These are phyloP conservation scores for Fusarium acutatum DNA, from an alignment of 2,329 filamentous ascomycete species.

Conservation along the genomic window DNA sequence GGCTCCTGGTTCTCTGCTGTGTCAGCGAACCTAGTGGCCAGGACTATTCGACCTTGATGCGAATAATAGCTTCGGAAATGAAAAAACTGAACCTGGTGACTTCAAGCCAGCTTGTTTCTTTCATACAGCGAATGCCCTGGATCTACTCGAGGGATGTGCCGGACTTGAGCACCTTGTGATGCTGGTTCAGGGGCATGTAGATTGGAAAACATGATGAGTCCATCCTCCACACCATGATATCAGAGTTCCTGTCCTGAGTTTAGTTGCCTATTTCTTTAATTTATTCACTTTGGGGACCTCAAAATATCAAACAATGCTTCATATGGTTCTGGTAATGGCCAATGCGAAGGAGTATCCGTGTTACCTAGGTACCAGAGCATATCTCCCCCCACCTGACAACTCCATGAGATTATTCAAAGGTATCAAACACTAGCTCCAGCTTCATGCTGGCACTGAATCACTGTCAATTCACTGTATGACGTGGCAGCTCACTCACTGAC, in stretches of 20 bases:
- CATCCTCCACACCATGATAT: not conserved
- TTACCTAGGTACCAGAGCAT: not conserved
- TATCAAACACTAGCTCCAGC: too few relatives aligned
- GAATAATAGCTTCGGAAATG: not conserved
- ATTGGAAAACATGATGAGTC: too few relatives aligned
- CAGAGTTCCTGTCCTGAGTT: too few relatives aligned
- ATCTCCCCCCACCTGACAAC: too few relatives aligned
- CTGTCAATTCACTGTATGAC: not conserved
- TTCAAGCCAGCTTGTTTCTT: not conserved
- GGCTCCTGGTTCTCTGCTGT: conserved; percentile 9
- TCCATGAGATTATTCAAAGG: too few relatives aligned
- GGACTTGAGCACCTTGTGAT: not conserved
- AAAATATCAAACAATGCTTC: not conserved
- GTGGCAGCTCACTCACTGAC: not conserved
- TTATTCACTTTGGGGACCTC: accelerated
- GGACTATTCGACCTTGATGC: not conserved
- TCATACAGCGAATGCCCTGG: not conserved
- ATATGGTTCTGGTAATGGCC: too few relatives aligned
- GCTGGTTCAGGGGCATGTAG: not conserved
- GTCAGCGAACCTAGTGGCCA: not conserved
- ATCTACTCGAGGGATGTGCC: not conserved
- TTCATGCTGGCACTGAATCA: not conserved
- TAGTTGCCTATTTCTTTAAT: too few relatives aligned
- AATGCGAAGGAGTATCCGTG: too few relatives aligned
- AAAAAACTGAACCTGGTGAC: not conserved